Conservation (phyloP, 2,329 filamentous ascomycete species). For the Nemania diffusa region DNA sequence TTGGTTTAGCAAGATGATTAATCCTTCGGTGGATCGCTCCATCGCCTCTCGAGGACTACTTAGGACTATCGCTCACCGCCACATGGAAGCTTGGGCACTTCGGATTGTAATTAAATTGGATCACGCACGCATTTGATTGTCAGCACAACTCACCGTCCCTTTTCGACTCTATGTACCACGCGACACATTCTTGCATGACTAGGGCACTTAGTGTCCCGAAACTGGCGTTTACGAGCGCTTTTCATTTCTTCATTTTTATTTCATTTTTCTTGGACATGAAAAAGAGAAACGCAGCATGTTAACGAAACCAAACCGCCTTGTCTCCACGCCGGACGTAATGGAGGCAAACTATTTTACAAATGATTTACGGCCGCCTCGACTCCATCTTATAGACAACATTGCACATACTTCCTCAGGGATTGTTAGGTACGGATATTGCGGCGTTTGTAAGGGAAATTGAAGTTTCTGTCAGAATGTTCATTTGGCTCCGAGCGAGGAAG, state of each 20-base stretch:
- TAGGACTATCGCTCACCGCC: not conserved
- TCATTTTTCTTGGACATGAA: not conserved
- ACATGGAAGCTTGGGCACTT: constrained; percentile 5
- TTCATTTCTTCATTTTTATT: constrained; percentile 5
- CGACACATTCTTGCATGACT: constrained; percentile 39
- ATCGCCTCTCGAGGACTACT: not conserved
- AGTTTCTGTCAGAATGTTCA: constrained; percentile 14
- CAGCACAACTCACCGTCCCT: constrained; percentile 31
- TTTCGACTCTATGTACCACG: constrained; percentile 36
- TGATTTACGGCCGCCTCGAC: constrained; percentile 24
- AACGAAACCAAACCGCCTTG: constrained; percentile 11
- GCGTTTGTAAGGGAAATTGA: constrained; percentile 30
- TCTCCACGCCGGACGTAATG: constrained; percentile 30
- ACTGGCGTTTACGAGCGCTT: constrained; percentile 26
- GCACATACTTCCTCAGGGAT: constrained; percentile 33
- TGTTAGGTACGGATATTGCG: constrained; percentile 22
- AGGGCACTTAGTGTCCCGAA: constrained; percentile 23
- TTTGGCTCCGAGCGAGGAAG: constrained; percentile 9
- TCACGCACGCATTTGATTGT: constrained; percentile 14
- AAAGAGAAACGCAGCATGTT: constrained; percentile 11
- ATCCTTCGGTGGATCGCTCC: not conserved
- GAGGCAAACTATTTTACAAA: constrained; percentile 25
- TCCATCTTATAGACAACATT: constrained; percentile 33
- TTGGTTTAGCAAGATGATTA: constrained; percentile 38
- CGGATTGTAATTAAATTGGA: constrained; percentile 25